Conservation (phyloP, 2,329 filamentous ascomycete genomes). For the Teratosphaeria pseudoeucalypti region DNA sequence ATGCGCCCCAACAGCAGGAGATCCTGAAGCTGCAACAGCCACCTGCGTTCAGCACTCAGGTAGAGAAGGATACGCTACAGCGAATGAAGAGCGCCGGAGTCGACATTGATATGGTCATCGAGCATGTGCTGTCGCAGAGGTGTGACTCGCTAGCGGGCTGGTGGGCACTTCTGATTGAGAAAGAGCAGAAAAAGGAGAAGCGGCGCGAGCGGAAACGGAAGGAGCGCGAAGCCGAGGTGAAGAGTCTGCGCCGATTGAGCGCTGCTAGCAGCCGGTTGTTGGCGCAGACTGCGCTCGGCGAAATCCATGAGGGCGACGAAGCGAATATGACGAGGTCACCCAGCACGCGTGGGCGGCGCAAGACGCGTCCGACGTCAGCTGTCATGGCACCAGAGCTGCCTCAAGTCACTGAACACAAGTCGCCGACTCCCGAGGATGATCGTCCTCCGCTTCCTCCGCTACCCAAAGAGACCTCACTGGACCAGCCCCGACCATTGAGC, state of each 20-base stretch:
- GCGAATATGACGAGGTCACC: constrained; percentile 44
- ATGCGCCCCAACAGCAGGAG: constrained; percentile 78
- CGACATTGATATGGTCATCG: constrained; percentile 86
- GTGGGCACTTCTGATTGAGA: constrained; percentile 92
- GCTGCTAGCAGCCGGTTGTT: constrained; percentile 79
- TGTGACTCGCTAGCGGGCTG: constrained; percentile 88
- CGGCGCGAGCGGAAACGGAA: constrained; percentile 72
- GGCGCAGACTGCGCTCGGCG: constrained; percentile 56
- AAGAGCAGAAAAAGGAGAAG: constrained; percentile 78
- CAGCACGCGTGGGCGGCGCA: constrained; percentile 63
- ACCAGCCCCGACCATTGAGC: constrained; percentile 67
- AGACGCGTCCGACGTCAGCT: constrained; percentile 45
- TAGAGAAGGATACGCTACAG: constrained; percentile 86
- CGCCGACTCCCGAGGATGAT: constrained; percentile 30
- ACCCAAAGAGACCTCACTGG: constrained; percentile 21
- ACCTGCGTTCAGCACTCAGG: constrained; percentile 68
- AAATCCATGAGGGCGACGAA: constrained; percentile 65
- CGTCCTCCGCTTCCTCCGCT: constrained; percentile 37
- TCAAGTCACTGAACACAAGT: constrained; percentile 57
- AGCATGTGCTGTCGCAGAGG: constrained; percentile 80
- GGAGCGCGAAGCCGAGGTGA: constrained; percentile 72
- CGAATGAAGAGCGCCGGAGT: constrained; percentile 90
- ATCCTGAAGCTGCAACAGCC: constrained; percentile 76
- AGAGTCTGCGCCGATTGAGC: constrained; percentile 71
- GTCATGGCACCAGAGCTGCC: constrained; percentile 61